Evolutionary conservation across 768 basidiomycete species (phyloP).

Genomic region (Suillus cothurnatus): DNA sequence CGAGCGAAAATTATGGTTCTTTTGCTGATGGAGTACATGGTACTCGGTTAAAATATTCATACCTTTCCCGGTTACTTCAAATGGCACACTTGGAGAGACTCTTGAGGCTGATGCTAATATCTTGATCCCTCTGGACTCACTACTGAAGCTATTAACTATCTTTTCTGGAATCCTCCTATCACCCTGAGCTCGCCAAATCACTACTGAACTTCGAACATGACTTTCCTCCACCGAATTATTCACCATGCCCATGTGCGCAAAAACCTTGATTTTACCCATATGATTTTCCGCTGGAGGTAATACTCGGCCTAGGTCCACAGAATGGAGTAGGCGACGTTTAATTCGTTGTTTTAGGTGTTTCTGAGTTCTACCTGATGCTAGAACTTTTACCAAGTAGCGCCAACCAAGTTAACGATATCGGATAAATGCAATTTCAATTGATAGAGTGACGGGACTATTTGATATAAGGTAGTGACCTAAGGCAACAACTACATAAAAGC

Average conservation of each 20-base stretch:
- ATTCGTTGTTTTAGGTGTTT: too few species aligned
- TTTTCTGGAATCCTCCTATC: neutral
- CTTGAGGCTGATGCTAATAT: too few species aligned
- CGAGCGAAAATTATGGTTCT: too few species aligned
- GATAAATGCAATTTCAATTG: neutral
- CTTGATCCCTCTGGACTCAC: neutral
- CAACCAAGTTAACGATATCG: neutral
- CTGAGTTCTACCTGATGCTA: neutral
- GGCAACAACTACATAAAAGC: slow-evolving; percentile 2
- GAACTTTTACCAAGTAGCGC: neutral
- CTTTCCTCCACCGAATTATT: neutral
- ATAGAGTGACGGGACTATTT: neutral
- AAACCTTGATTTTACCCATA: too few species aligned
- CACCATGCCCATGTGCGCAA: neutral
- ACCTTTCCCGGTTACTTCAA: too few species aligned
- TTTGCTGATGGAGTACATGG: too few species aligned
- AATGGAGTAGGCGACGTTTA: neutral
- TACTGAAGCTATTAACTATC: neutral
- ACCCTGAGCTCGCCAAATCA: neutral
- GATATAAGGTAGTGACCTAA: slow-evolving; percentile 3
- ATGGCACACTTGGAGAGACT: too few species aligned
- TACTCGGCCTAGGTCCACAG: neutral
- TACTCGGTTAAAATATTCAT: too few species aligned
- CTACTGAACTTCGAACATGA: neutral
- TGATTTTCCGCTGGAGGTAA: neutral